Base-by-base conservation (phyloP, 768 basidiomycete genomes). In the Strobilomyces echinocephalus region DNA sequence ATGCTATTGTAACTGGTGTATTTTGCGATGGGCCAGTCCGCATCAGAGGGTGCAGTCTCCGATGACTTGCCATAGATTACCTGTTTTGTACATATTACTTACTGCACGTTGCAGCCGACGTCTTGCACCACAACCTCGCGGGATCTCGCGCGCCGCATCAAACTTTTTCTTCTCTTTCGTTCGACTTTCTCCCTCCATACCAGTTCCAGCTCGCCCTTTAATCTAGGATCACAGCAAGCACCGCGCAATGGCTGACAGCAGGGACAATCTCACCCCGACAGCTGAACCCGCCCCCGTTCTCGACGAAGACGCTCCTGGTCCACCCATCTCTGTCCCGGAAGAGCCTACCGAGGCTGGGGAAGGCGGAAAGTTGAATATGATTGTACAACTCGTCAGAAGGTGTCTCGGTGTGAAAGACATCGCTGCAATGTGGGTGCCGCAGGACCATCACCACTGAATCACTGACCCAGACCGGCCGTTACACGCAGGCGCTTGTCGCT, bases 321-420 rank as follows among this genome's bases (percentile, higher is more conserved):
- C 79, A 20, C 73, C 85, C 52, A 80, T 89, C 42, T 81, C 85
- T 14, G 79, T 90, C 5, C 84, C 86, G 53, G 88, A 90, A 49
- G 87, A 90, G 58, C 68, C 79, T 39, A 79, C 75, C 39, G 89
- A 91, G 53, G 64, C 77, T 39, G 87, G 88, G 31, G 95, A 97
- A 68, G 90, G 91, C 55, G 88, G 91, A 44, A 95, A 89, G 78
- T 76, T 97, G 55, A 94, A 88, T 80, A 93, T 95, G 85, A 91
- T 97, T 46, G 76, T 97, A 16, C 84, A 88, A 66, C 81, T 97
- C 50, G 82, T 95, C 59, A 94, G 92, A 76, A 91, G 87, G 72
- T 93, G 82, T 62, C 76, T 97, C 31, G 94, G 93, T 7, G 92
- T 95, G 41, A 94, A 95, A 73, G 95, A 97, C 67, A 91, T 97